Evolutionary conservation across 2,329 filamentous ascomycete species (phyloP).

Genomic region (Penicillium freii): DNA sequence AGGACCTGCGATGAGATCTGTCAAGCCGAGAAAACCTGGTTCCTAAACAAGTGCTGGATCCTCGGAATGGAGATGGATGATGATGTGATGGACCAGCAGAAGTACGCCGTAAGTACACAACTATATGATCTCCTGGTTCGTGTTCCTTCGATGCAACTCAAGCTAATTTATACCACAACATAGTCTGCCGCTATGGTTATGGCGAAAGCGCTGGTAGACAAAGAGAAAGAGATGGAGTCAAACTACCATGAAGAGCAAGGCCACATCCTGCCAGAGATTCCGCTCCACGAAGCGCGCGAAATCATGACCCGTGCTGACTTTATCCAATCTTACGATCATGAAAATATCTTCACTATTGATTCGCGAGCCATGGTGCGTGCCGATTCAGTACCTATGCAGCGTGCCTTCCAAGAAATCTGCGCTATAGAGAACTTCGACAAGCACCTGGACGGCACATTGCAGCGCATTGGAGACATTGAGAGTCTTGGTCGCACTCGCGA

Average conservation of each 20-base stretch:
- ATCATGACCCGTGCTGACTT: conserved; percentile 97
- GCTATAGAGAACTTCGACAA: conserved; percentile 72
- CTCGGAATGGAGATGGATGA: conserved; percentile 80
- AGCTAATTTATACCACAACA: conserved; percentile 17
- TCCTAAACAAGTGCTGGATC: conserved; percentile 76
- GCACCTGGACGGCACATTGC: conserved; percentile 75
- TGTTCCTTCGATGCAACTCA: neutral
- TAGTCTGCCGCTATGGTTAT: conserved; percentile 90
- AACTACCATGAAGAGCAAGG: conserved; percentile 66
- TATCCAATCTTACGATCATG: conserved; percentile 84
- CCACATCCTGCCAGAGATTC: conserved; percentile 75
- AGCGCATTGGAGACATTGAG: conserved; percentile 90
- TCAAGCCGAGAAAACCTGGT: conserved; percentile 71
- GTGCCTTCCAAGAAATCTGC: conserved; percentile 84
- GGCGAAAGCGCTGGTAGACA: conserved; percentile 84
- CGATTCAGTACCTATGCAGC: conserved; percentile 94
- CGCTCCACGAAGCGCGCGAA: conserved; percentile 78
- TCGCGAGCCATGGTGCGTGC: conserved; percentile 82
- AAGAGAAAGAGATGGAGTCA: conserved; percentile 61
- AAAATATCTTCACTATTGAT: conserved; percentile 95
- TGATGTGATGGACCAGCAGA: conserved; percentile 97
- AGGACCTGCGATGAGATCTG: conserved; percentile 71
- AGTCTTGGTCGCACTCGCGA: conserved; percentile 90
- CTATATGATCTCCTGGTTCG: neutral
- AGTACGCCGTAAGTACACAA: conserved; percentile 71